These are phyloP conservation scores for Pythium scleroteichum DNA, from an alignment of 352 stramenopile species.

Conservation along the genomic window DNA sequence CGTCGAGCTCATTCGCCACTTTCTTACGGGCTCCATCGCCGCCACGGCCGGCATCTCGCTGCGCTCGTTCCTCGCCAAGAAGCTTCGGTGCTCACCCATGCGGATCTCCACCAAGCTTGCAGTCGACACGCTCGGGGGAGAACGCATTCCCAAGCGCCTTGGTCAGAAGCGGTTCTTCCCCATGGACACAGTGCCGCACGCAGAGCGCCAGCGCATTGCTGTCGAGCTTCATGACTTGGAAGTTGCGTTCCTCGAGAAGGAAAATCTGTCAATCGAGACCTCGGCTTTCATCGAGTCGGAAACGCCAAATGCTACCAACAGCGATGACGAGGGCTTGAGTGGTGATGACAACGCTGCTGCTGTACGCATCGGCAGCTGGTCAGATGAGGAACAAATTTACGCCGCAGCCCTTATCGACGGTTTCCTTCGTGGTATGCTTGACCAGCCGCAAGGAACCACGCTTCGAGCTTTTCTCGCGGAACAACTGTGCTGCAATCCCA, in stretches of 20 bases:
- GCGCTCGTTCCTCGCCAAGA: conserved; percentile 32
- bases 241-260: conserved; percentile 23
- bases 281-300: not conserved
- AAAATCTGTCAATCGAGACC: conserved; percentile 13
- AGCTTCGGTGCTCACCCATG: conserved; percentile 36
- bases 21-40: conserved; percentile 25
- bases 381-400: conserved; percentile 66
- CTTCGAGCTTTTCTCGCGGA: conserved; percentile 87
- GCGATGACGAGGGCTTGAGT: conserved; percentile 11
- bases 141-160: conserved; percentile 33
- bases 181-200: conserved; percentile 1
- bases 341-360: conserved; percentile 12
- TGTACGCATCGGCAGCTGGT: conserved; percentile 33
- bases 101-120: conserved; percentile 41
- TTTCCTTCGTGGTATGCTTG: conserved; percentile 83
- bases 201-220: conserved; percentile 16
- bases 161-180: conserved; percentile 37
- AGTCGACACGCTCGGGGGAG: conserved; percentile 24
- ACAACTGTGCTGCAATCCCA: conserved; percentile 91
- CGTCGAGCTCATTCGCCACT: conserved; percentile 31
- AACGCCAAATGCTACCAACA: not conserved
- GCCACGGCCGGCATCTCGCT: conserved; percentile 28
- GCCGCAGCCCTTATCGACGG: conserved; percentile 82
- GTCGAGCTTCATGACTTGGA: conserved; percentile 20
- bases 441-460: conserved; percentile 82